These are phyloP conservation scores for Phlebopus sp. DNA, from an alignment of 1,284 basidiomycete genomes.

Conservation along the genomic window DNA sequence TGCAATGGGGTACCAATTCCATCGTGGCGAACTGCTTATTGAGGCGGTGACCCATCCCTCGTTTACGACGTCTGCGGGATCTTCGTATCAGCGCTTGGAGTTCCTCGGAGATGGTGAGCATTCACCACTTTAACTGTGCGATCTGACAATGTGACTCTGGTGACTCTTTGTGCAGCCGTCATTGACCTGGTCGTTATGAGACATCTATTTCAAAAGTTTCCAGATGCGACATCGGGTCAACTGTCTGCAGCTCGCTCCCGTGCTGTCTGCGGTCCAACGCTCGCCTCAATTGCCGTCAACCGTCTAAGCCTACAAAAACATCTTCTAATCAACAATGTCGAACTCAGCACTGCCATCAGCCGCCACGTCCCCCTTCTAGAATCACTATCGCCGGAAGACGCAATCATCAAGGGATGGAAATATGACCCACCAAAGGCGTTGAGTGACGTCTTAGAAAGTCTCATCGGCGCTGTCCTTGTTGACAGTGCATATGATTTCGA, in stretches of 20 bases:
- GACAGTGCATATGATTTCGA: constrained; percentile 76
- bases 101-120: constrained; percentile 80
- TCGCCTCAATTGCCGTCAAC: constrained; percentile 67
- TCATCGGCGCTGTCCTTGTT: constrained; percentile 81
- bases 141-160: background rate
- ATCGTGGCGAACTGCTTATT: constrained; percentile 55
- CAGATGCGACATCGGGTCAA: constrained; percentile 68
- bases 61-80: constrained; percentile 50
- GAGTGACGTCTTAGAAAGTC: constrained; percentile 76
- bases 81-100: constrained; percentile 81
- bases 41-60: constrained; percentile 84
- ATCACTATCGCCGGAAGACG: constrained; percentile 52
- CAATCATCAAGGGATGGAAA: constrained; percentile 70
- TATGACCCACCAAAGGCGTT: constrained; percentile 81
- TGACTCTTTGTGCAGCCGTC: constrained; percentile 49
- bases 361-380: constrained; percentile 59
- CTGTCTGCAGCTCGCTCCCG: constrained; percentile 68
- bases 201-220: constrained; percentile 71
- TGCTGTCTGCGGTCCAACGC: constrained; percentile 70
- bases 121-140: background rate
- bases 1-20: constrained; percentile 68
- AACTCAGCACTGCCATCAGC: constrained; percentile 61
- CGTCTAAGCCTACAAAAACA: constrained; percentile 67
- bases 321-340: constrained; percentile 67
- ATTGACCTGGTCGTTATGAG: constrained; percentile 71